A percentile compares a stretch with the other conserved stretches of the same genome.
phyloP scores from a whole-genome alignment of 257 asterid species.

The Capsicum rhomboideum region DNA sequence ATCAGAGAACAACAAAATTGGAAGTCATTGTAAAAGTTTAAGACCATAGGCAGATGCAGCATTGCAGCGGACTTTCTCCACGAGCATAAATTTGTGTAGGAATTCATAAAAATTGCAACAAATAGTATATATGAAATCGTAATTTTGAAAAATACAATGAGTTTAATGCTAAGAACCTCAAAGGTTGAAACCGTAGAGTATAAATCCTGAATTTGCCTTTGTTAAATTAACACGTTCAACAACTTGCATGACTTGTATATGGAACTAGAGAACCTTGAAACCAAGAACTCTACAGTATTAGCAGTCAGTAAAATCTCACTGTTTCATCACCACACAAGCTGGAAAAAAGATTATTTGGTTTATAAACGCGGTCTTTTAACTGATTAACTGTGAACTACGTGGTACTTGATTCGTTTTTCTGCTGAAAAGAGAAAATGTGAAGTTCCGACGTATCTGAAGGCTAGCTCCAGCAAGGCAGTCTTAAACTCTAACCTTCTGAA shows the following conservation, averaged over 20 bases:
- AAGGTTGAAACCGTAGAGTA: background rate
- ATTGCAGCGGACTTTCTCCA: background rate
- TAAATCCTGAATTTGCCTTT: background rate
- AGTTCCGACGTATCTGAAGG: background rate
- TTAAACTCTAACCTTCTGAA: conserved; percentile 69
- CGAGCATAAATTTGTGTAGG: background rate
- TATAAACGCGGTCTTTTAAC: background rate
- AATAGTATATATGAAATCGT: background rate
- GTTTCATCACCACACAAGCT: background rate
- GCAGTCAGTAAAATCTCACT: background rate
- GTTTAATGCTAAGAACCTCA: background rate
- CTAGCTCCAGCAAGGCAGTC: background rate
- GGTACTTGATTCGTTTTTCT: background rate
- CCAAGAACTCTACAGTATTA: conserved; percentile 3
- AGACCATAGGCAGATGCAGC: background rate
- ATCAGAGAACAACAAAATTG: no score
- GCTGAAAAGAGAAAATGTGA: background rate
- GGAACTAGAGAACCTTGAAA: background rate
- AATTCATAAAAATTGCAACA: background rate
- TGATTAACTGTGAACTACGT: background rate
- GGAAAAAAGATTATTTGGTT: background rate
- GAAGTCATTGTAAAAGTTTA: background rate
- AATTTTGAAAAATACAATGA: background rate
- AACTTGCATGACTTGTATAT: background rate
- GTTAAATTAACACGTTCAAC: background rate